These are phyloP conservation scores for Leccinum huronense DNA, from an alignment of 1,284 basidiomycete species.

Conservation along the genomic window DNA sequence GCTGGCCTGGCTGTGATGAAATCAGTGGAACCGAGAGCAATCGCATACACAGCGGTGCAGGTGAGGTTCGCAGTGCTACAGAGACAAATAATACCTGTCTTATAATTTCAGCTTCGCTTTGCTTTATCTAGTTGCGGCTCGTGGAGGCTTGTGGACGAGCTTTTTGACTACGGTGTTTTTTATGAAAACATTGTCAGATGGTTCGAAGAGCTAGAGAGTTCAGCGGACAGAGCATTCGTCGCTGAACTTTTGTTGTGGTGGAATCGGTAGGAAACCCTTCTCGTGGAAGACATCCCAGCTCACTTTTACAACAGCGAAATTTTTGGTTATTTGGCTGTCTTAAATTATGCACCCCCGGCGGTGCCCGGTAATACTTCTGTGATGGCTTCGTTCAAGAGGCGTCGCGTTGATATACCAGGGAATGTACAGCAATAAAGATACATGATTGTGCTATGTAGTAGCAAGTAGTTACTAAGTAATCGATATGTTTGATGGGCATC, in stretches of 20 bases:
- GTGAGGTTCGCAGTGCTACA: background rate
- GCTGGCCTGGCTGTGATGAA: slow-evolving; percentile 9
- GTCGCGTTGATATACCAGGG: too few species aligned
- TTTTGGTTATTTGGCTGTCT: background rate
- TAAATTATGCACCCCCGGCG: background rate
- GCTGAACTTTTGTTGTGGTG: background rate
- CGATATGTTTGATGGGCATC: too few species aligned
- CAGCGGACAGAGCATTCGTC: background rate
- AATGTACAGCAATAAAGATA: too few species aligned
- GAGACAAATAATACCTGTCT: background rate
- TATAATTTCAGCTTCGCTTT: background rate
- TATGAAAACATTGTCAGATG: background rate
- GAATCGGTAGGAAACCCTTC: background rate
- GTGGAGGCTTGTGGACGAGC: background rate
- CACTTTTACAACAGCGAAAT: background rate
- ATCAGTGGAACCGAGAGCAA: slow-evolving; percentile 8
- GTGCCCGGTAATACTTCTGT: background rate
- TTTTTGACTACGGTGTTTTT: background rate
- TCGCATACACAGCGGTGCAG: slow-evolving; percentile 17
- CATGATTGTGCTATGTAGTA: too few species aligned
- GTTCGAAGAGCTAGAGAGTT: background rate
- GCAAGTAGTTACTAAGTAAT: too few species aligned
- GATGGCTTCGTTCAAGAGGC: background rate
- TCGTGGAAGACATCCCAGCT: background rate
- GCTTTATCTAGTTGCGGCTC: background rate